Conservation (phyloP, 495 filamentous ascomycete species). For the Penicillium samsonianum region DNA sequence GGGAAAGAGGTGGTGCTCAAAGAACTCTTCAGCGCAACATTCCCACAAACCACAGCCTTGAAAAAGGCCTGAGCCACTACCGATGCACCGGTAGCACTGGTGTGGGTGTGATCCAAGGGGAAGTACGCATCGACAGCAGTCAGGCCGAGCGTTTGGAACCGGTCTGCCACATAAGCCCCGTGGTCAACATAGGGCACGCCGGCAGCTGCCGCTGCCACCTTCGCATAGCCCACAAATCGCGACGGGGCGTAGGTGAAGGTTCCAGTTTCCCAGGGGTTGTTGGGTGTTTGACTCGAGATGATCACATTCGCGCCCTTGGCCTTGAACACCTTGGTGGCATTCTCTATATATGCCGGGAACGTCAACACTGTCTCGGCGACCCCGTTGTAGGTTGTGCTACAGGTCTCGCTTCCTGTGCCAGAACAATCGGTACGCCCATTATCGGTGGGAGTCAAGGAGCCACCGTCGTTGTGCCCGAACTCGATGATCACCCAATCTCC, state of each 20-base stretch:
- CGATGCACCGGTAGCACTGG: constrained; percentile 57
- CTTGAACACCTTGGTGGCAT: constrained; percentile 51
- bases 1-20: constrained; percentile 34
- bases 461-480: constrained; percentile 69
- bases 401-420: constrained; percentile 56
- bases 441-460: constrained; percentile 54
- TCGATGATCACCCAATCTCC: constrained; percentile 64
- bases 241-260: constrained; percentile 41
- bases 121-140: constrained; percentile 53
- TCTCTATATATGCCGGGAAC: constrained; percentile 58
- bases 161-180: constrained; percentile 54
- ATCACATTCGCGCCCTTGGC: constrained; percentile 64
- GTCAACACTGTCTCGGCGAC: constrained; percentile 57
- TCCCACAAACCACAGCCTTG: constrained; percentile 55
- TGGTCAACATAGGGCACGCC: constrained; percentile 62
- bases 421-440: constrained; percentile 62
- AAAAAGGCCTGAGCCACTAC: constrained; percentile 62
- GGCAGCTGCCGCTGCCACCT: constrained; percentile 46
- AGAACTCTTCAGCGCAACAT: constrained; percentile 35
- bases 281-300: constrained; percentile 62
- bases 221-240: constrained; percentile 61
- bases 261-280: constrained; percentile 62
- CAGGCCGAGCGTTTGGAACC: constrained; percentile 49
- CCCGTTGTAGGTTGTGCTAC: constrained; percentile 52
- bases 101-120: constrained; percentile 67